These are phyloP conservation scores for Angophora floribunda DNA, from an alignment of 345 rosid genomes.

Conservation along the genomic window DNA sequence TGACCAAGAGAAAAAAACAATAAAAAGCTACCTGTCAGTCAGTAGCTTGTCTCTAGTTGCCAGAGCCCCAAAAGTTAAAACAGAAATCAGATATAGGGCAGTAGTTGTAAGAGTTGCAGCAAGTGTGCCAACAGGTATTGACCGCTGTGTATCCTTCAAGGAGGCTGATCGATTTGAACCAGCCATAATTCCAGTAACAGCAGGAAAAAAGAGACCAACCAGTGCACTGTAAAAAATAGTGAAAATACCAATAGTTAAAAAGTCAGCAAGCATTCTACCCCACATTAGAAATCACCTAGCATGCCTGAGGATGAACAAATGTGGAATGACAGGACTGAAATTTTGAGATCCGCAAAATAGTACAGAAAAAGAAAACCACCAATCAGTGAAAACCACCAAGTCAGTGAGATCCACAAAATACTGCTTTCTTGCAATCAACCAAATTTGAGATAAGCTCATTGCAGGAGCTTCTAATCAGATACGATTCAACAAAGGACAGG, in stretches of 20 bases:
- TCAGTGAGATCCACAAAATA: not conserved
- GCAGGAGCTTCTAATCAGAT: not conserved
- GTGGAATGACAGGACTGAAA: not conserved
- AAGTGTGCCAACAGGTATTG: constrained; percentile 93
- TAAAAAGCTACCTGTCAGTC: constrained; percentile 67
- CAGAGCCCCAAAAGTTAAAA: constrained; percentile 78
- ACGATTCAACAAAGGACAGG: not conserved
- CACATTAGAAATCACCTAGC: not conserved
- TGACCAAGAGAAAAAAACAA: not conserved
- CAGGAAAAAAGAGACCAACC: constrained; percentile 99
- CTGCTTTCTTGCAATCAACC: not conserved
- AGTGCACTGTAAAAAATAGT: constrained; percentile 41
- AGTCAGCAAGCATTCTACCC: not conserved
- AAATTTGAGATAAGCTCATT: not conserved
- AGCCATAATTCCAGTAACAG: constrained; percentile 99
- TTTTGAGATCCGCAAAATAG: not conserved
- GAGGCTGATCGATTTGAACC: constrained; percentile 98
- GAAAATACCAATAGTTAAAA: not conserved
- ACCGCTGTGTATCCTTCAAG: constrained; percentile 90
- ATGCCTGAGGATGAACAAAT: not conserved
- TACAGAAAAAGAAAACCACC: not conserved
- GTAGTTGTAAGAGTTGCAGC: constrained; percentile 93
- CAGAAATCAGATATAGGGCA: constrained; percentile 64
- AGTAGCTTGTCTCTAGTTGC: constrained; percentile 82
- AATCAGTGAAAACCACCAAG: not conserved